A percentile compares a stretch with the other conserved stretches of the same genome.
Evolutionary conservation across 352 stramenopile genomes (phyloP).

Genomic region (Globisporangium polare): DNA sequence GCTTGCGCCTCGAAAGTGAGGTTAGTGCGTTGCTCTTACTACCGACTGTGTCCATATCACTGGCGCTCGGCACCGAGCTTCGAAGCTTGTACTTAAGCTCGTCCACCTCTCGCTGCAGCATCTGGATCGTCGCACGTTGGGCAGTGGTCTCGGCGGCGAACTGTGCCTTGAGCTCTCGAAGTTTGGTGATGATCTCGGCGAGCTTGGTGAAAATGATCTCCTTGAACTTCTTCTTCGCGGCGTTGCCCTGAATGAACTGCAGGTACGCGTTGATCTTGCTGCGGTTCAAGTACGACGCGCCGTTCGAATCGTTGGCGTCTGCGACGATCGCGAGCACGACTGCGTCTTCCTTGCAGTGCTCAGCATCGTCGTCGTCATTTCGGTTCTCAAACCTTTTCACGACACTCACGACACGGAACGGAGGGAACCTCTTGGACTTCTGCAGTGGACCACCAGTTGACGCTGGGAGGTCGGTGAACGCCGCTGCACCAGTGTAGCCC

Average conservation of each 20-base stretch:
- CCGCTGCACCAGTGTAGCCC: constrained; percentile 31
- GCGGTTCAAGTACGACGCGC: constrained; percentile 48
- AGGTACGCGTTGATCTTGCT: constrained; percentile 64
- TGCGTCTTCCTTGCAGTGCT: not conserved
- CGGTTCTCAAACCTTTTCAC: constrained; percentile 16
- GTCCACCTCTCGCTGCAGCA: constrained; percentile 33
- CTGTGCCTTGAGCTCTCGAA: constrained; percentile 35
- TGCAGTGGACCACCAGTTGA: constrained; percentile 2
- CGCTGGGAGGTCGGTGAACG: constrained; percentile 26
- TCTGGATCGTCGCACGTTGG: constrained; percentile 29
- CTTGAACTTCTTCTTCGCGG: constrained; percentile 40
- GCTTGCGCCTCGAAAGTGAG: constrained; percentile 16
- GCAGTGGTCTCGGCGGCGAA: constrained; percentile 28
- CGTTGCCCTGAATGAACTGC: constrained; percentile 43
- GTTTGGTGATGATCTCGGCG: constrained; percentile 36
- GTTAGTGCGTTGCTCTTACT: constrained; percentile 5
- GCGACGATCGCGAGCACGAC: constrained; percentile 23
- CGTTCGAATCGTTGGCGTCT: constrained; percentile 35
- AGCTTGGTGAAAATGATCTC: constrained; percentile 40
- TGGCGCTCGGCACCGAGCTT: not conserved
- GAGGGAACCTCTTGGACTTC: constrained; percentile 27
- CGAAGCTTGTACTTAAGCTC: constrained; percentile 30
- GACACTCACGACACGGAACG: constrained; percentile 28
- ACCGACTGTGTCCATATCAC: not conserved
- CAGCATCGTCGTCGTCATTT: constrained; percentile 12